Base-by-base conservation (phyloP, 2,329 filamentous ascomycete species). In the Aspergillus ochraceus region DNA sequence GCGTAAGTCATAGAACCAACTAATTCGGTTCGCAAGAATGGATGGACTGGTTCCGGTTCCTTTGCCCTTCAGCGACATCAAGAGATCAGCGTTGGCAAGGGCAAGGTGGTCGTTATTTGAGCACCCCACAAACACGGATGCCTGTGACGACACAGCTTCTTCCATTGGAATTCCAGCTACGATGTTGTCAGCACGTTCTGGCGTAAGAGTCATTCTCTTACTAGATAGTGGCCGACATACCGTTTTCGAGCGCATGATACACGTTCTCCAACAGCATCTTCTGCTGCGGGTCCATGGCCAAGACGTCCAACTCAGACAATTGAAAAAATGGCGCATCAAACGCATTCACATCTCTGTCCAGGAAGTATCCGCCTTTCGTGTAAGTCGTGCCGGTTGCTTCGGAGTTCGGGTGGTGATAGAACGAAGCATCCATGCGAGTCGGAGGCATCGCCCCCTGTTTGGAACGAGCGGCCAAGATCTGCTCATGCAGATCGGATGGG, bases 1-100 rank as follows among this genome's bases (percentile, higher is more conserved):
- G 4, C 57, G 42, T 52, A 56, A 58, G 52, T 65, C 57, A 32
- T 58, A 65, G 30, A 56, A 74, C 65, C 75, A 72, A 0, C 70
- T 72, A 19, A 74, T 53, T 1, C 72, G 66, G 45, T 76, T 76
- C 1, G 73, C 65, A 12, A 76, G 54, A 12, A 78, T 75, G 17
- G 65, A 67, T 8, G 67, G 61, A 4, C 67, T 60, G 36, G 64
- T 72, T 2, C 70, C 69, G 0, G 69, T 70, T 0, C 29, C 51
- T 1, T 19, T 4, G 9, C 60, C 49, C 3, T 19, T 24, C 17
- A 55, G 60, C 10, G 36, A 39, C 12, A 39, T 17, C 36, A 17
- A 17, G 4, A n/a, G 4, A 39, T 39, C 36, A 6, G 14, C 17
- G 6, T 39, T 39, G 36, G 17, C 3, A 14, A 17, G 6, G 4